Evolutionary conservation across 331 rosid species (phyloP).

Genomic region (Spiraea crenata): DNA sequence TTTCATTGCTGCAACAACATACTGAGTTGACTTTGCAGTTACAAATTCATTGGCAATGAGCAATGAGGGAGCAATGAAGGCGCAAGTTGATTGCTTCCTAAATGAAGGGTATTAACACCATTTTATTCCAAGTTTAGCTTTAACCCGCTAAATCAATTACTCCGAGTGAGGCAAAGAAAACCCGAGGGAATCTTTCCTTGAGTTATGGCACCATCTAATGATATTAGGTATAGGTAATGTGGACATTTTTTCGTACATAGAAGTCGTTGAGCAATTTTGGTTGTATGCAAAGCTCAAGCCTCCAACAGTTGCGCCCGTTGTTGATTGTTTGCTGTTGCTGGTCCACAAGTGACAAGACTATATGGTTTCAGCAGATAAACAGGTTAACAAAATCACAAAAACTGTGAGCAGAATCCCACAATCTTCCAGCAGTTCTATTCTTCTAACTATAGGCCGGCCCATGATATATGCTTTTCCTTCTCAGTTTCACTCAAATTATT

Average conservation of each 20-base stretch:
- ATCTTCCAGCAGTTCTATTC: background rate
- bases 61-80: background rate
- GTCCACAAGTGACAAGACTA: constrained; percentile 3
- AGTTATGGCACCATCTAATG: constrained; percentile 1
- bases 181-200: background rate
- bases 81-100: no score
- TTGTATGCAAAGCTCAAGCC: background rate
- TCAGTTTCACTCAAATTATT: no score
- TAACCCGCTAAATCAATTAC: no score
- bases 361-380: background rate
- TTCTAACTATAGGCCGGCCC: background rate
- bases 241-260: background rate
- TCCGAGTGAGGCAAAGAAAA: background rate
- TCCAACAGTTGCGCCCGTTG: background rate
- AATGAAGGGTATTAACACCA: no score
- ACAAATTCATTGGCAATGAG: constrained; percentile 1
- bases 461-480: background rate
- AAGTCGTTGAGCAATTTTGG: constrained; percentile 3
- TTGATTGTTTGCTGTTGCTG: background rate
- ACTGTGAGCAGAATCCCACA: no score
- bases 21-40: constrained; percentile 28
- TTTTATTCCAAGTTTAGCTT: no score
- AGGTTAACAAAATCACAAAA: no score
- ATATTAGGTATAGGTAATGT: background rate
- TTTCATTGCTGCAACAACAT: constrained; percentile 4